These are phyloP conservation scores for Setaria viridis DNA, from an alignment of 202 grass and related monocot species.

Conservation along the genomic window DNA sequence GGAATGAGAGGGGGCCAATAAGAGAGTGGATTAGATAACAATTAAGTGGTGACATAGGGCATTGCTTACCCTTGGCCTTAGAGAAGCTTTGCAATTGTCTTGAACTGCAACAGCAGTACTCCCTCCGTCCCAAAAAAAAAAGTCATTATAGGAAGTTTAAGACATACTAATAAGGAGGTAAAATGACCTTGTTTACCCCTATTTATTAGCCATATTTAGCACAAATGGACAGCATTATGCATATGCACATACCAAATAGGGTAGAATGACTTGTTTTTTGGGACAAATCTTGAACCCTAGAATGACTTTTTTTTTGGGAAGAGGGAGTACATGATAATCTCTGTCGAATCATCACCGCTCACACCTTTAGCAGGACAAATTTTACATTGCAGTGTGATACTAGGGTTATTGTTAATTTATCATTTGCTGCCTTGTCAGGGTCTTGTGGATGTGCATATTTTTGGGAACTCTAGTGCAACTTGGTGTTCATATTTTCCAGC, in stretches of 20 bases:
- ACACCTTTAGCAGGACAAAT: not conserved
- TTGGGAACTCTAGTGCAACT: slow-evolving; percentile 1
- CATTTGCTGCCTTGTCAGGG: slow-evolving; percentile 16
- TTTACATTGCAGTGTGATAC: not conserved
- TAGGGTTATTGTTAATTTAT: not conserved
- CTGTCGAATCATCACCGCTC: not conserved
- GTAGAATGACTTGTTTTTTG: no score
- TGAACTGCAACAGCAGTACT: not conserved
- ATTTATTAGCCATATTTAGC: no score
- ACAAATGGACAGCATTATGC: no score
- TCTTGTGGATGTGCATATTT: slow-evolving; percentile 33
- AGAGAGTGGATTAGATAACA: no score
- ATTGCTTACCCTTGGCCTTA: not conserved
- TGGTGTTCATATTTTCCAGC: slow-evolving; percentile 10
- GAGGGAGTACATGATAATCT: not conserved
- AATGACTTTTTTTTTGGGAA: no score
- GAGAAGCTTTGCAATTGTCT: not conserved
- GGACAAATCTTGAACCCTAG: no score
- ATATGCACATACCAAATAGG: no score
- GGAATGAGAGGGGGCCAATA: not conserved
- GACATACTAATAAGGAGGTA: no score
- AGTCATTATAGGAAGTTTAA: no score
- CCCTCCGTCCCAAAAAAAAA: no score
- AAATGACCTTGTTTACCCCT: no score
- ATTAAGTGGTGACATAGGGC: not conserved